Conservation (phyloP, 257 asterid genomes). For the Solanum pinnatisectum region DNA sequence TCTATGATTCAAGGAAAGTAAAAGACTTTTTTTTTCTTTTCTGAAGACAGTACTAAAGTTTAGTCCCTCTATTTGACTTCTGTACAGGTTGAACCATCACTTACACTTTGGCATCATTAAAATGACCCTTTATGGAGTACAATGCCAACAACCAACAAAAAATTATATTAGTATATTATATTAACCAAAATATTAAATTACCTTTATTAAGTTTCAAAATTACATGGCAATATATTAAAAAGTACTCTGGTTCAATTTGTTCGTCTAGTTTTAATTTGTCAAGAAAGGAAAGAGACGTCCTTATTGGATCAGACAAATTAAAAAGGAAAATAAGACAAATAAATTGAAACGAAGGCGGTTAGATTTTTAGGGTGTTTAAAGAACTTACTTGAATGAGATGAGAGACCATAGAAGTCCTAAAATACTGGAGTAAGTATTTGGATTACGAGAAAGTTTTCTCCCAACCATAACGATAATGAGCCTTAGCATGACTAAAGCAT, state of each 20-base stretch:
- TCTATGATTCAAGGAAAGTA: background rate
- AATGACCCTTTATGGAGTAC: background rate
- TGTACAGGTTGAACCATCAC: background rate
- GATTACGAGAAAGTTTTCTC: conserved; percentile 68
- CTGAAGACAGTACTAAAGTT: background rate
- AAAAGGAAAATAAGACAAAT: no score
- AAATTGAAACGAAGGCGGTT: background rate
- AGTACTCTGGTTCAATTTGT: no score
- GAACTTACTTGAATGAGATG: conserved; percentile 50
- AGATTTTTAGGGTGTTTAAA: background rate
- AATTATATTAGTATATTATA: background rate
- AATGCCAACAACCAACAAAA: background rate
- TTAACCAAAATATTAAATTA: background rate
- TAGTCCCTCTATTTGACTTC: background rate
- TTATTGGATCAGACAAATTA: no score
- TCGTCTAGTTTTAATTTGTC: background rate
- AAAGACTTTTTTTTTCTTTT: background rate
- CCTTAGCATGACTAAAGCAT: conserved; percentile 45
- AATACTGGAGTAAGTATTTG: conserved; percentile 65
- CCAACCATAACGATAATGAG: conserved; percentile 49
- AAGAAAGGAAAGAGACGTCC: no score
- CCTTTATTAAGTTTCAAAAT: background rate
- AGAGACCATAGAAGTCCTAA: conserved; percentile 62
- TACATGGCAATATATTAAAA: background rate
- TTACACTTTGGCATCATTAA: background rate